These are phyloP conservation scores for Globisporangium ultimum DNA, from an alignment of 352 stramenopile genomes.

Conservation along the genomic window DNA sequence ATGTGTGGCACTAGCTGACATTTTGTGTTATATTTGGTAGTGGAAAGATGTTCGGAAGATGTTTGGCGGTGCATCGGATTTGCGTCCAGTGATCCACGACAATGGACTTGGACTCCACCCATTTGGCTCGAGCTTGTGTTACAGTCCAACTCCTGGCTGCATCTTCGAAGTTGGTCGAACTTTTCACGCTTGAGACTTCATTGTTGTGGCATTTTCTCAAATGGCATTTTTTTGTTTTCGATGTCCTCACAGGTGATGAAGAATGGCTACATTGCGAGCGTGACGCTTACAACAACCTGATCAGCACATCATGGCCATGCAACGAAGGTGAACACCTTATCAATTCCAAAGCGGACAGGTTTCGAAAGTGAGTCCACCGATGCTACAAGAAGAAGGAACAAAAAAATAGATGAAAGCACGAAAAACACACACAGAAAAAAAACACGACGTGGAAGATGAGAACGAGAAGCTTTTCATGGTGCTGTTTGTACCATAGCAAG, in stretches of 20 bases:
- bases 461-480: constrained; percentile 5
- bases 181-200: background rate
- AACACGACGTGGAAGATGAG: too few relatives aligned
- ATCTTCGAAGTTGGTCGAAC: constrained; percentile 47
- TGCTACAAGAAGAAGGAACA: background rate
- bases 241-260: constrained; percentile 46
- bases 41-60: constrained; percentile 69
- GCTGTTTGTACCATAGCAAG: constrained; percentile 6
- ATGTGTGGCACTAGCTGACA: background rate
- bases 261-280: constrained; percentile 70
- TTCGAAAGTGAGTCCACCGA: background rate
- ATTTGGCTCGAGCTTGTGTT: constrained; percentile 78
- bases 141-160: constrained; percentile 65
- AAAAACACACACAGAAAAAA: too few relatives aligned
- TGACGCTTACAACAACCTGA: constrained; percentile 45
- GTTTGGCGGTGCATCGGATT: constrained; percentile 41
- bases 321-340: background rate
- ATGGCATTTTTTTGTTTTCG: background rate
- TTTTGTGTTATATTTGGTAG: constrained; percentile 21
- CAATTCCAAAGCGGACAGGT: background rate
- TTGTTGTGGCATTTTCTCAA: background rate
- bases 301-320: background rate
- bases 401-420: constrained; percentile 1
- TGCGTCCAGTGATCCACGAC: constrained; percentile 73
- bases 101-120: constrained; percentile 72